Percentiles rank a stretch among this genome's conserved stretches.
Conservation (phyloP, 768 basidiomycete genomes). For the Termitomyces sp. region DNA sequence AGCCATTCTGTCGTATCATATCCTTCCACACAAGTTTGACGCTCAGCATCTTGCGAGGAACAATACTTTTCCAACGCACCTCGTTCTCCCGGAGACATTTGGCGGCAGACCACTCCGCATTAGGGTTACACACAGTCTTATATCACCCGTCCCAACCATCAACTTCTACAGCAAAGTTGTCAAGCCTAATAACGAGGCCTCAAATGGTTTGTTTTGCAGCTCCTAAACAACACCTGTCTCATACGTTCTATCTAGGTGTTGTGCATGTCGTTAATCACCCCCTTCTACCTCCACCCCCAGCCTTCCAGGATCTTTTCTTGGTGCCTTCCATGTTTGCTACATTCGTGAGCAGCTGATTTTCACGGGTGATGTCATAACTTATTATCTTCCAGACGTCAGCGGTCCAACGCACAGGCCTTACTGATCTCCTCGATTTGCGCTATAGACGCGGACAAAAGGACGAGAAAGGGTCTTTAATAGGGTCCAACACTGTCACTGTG, state of each 20-base stretch:
- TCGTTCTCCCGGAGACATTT: constrained; percentile 36
- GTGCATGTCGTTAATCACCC: constrained; percentile 54
- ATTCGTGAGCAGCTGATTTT: constrained; percentile 28
- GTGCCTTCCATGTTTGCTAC: constrained; percentile 40
- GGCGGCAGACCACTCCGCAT: constrained; percentile 43
- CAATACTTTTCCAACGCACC: constrained; percentile 46
- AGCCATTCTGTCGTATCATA: constrained; percentile 54
- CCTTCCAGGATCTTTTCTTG: constrained; percentile 43
- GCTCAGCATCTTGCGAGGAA: constrained; percentile 41
- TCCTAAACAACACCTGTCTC: background rate
- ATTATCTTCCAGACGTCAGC: constrained; percentile 41
- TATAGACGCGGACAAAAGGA: constrained; percentile 29
- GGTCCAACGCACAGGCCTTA: constrained; percentile 45
- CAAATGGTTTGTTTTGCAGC: constrained; percentile 39
- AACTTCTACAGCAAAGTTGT: constrained; percentile 46
- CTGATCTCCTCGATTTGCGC: constrained; percentile 41
- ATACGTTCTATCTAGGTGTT: constrained; percentile 25
- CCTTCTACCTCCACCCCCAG: constrained; percentile 48
- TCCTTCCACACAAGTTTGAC: constrained; percentile 37
- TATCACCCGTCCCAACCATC: constrained; percentile 33
- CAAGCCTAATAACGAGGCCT: constrained; percentile 34
- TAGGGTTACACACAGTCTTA: constrained; percentile 25
- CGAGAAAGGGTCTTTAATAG: constrained; percentile 35
- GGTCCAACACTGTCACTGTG: constrained; percentile 41
- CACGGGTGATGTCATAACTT: background rate